phyloP scores from a whole-genome alignment of 352 stramenopile species.

The Phytophthora tentaculata region DNA sequence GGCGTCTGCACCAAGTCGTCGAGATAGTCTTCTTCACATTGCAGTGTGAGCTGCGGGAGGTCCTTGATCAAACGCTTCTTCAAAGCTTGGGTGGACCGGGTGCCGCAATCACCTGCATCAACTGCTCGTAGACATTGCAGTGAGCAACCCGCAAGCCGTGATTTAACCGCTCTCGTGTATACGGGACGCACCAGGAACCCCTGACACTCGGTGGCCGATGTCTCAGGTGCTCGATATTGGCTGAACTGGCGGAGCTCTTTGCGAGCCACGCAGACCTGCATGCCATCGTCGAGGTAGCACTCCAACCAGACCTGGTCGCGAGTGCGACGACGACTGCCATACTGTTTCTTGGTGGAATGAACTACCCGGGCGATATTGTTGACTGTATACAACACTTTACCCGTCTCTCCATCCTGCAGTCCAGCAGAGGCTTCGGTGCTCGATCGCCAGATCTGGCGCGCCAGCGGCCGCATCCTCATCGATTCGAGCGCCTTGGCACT shows the following conservation, averaged over 20 bases:
- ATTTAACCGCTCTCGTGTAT: slow-evolving; percentile 31
- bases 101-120: slow-evolving; percentile 30
- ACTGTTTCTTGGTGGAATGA: slow-evolving; percentile 29
- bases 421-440: slow-evolving; percentile 22
- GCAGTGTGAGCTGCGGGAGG: slow-evolving; percentile 47
- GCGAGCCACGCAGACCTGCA: slow-evolving; percentile 49
- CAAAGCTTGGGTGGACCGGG: slow-evolving; percentile 22
- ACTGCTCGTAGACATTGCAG: slow-evolving; percentile 49
- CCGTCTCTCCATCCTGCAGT: slow-evolving; percentile 7
- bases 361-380: slow-evolving; percentile 42
- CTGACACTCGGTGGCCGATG: slow-evolving; percentile 41
- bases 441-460: slow-evolving; percentile 44
- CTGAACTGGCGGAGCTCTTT: slow-evolving; percentile 53
- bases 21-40: slow-evolving; percentile 53
- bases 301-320: slow-evolving; percentile 51
- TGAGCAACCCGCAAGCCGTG: slow-evolving; percentile 38
- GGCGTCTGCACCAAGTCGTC: slow-evolving; percentile 44
- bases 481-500: slow-evolving; percentile 47
- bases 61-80: slow-evolving; percentile 45
- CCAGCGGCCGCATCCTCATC: slow-evolving; percentile 39
- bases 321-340: slow-evolving; percentile 18
- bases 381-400: slow-evolving; percentile 44
- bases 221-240: slow-evolving; percentile 32
- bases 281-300: slow-evolving; percentile 46
- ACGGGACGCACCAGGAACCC: slow-evolving; percentile 48